phyloP scores from a whole-genome alignment of 202 grass and related monocot genomes.

The Saccharum hybrid region DNA sequence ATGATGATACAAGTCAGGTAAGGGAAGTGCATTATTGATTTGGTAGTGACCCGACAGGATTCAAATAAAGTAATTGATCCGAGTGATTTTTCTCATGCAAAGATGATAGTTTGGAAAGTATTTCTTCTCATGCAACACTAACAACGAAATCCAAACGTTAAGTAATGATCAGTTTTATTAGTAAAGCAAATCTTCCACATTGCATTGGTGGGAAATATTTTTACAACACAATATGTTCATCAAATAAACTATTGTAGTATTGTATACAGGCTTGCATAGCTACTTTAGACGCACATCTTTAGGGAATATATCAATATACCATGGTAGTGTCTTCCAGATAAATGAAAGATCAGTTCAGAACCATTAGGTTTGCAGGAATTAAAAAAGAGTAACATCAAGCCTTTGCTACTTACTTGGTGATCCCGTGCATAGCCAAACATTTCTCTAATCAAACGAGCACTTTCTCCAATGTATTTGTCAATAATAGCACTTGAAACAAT shows the following conservation, averaged over 20 bases:
- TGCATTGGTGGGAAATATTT: conserved; percentile 11
- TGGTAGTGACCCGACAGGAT: background rate
- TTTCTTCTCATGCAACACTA: background rate
- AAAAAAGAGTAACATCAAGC: background rate
- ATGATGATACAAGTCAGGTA: background rate
- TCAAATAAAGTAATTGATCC: background rate
- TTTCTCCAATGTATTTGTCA: too few relatives aligned
- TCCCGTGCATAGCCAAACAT: too few relatives aligned
- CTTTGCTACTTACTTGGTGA: too few relatives aligned
- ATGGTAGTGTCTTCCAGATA: conserved; percentile 1
- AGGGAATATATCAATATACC: background rate
- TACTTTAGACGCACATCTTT: background rate
- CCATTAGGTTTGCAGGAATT: conserved; percentile 25
- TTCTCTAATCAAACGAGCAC: too few relatives aligned
- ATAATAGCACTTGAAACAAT: too few relatives aligned
- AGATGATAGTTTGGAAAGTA: background rate
- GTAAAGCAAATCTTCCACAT: background rate
- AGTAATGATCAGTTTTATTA: conserved; percentile 4
- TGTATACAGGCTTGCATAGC: background rate
- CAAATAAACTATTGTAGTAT: background rate
- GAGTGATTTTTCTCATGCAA: background rate
- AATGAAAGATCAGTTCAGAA: conserved; percentile 15
- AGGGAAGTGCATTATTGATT: conserved; percentile 15
- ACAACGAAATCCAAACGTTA: background rate
- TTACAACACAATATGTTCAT: background rate